These are phyloP conservation scores for Beauveria australis DNA, from an alignment of 2,329 filamentous ascomycete species.

Conservation along the genomic window DNA sequence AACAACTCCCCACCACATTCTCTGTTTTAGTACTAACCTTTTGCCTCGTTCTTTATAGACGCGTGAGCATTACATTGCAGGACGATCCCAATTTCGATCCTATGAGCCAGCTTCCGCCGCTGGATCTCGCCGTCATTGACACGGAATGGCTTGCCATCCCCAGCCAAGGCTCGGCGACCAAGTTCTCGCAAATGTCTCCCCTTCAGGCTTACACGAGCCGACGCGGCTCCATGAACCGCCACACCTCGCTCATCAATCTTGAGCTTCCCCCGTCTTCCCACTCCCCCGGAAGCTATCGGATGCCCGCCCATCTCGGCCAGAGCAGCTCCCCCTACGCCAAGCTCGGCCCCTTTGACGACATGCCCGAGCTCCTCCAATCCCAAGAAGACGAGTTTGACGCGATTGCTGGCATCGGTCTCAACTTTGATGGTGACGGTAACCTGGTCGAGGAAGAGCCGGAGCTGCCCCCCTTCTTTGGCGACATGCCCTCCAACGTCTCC, in stretches of 20 bases:
- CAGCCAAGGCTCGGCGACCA: slow-evolving; percentile 30
- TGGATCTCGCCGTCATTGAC: slow-evolving; percentile 29
- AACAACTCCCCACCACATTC: neutral
- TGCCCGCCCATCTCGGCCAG: slow-evolving; percentile 27
- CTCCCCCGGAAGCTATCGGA: slow-evolving; percentile 23
- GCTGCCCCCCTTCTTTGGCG: slow-evolving; percentile 31
- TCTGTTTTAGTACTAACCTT: neutral
- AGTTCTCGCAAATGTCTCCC: slow-evolving; percentile 39
- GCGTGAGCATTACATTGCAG: slow-evolving; percentile 64
- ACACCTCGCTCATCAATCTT: slow-evolving; percentile 21
- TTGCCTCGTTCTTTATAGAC: slow-evolving; percentile 36
- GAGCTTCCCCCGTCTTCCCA: slow-evolving; percentile 28
- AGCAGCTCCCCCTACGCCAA: slow-evolving; percentile 23
- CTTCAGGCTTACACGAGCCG: slow-evolving; percentile 17
- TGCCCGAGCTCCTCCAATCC: slow-evolving; percentile 25
- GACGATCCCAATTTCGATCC: slow-evolving; percentile 72
- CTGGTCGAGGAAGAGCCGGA: slow-evolving; percentile 37
- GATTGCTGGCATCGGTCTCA: slow-evolving; percentile 34
- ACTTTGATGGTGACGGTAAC: slow-evolving; percentile 45
- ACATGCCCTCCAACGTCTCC: slow-evolving; percentile 6
- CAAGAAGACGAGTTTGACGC: slow-evolving; percentile 31
- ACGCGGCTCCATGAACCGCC: slow-evolving; percentile 21
- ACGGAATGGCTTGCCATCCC: slow-evolving; percentile 24
- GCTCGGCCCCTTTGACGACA: slow-evolving; percentile 15
- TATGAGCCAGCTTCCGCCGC: slow-evolving; percentile 21